Base-by-base conservation (phyloP, 1,284 basidiomycete genomes). In the Leccinum fallax region DNA sequence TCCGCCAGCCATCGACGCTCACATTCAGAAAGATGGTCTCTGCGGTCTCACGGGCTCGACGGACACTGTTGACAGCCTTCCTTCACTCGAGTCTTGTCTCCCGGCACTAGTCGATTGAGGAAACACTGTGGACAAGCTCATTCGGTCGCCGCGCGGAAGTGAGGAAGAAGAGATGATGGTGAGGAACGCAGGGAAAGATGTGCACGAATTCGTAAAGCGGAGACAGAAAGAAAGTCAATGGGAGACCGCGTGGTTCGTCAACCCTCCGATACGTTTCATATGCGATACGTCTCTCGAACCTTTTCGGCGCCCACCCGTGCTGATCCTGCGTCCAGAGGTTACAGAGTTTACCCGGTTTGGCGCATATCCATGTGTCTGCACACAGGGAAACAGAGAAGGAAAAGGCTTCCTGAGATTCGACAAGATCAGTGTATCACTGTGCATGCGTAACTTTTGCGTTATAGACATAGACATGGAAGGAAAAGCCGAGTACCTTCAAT, bases 241-340 rank as follows among this genome's bases (percentile, higher is more conserved):
- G 89, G 92, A 94, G 75, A 92, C 90, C 0, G 89, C 89, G 3
- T 94, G 92, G 92, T 93, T 92, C 71, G 88, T 92, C 40, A 93
- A 93, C 70, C 91, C 92, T 52, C 89, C 88, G 51, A 90, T 92
- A 69, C 75, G 89, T 58, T 48, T 57, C 28, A 8, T 51, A 53
- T 60, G 19, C 3, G 16, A 28, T 0, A 19, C 13, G 3, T 19
- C 54, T 43, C 40, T 28, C 13, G 1, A 59, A 40, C 10, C 9
- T 66, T 19, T 19, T 51, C 7, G 4, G 32, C 8, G 56, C 15
- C 38, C 16, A n/a, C 61, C 61, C 28, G 65, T 19, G 21, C 53
- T 58, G 13, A 62, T 24, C 30, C 30, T 61, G 28, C 62, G 36
- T 61, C 48, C 74, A 90, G 89, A 82, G 91, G 67, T 71, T 93